phyloP scores from a whole-genome alignment of 768 basidiomycete species.

The Podaxis sp. region DNA sequence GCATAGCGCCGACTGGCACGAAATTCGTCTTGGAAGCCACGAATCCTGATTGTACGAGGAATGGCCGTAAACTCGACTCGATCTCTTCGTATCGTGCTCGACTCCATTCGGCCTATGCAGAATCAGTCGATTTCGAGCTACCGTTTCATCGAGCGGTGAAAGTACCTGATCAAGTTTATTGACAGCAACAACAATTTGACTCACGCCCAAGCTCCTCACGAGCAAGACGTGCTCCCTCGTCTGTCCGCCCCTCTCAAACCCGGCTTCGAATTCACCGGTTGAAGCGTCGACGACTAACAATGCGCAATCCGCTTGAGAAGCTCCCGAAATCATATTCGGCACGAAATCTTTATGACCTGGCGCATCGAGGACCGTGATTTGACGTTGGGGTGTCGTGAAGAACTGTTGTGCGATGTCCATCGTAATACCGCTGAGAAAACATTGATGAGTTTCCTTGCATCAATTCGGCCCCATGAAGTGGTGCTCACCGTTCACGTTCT shows the following conservation, averaged over 20 bases:
- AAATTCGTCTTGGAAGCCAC: slow-evolving; percentile 75
- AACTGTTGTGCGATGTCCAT: slow-evolving; percentile 94
- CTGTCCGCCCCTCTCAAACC: slow-evolving; percentile 92
- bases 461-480: neutral
- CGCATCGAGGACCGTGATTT: slow-evolving; percentile 93
- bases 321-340: slow-evolving; percentile 99
- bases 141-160: neutral
- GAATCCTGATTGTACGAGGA: slow-evolving; percentile 89
- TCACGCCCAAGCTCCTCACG: slow-evolving; percentile 88
- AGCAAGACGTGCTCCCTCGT: slow-evolving; percentile 93
- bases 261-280: slow-evolving; percentile 92
- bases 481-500: slow-evolving; percentile 82
- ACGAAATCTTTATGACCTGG: slow-evolving; percentile 98
- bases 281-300: slow-evolving; percentile 90
- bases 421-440: slow-evolving; percentile 78
- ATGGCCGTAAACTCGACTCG: slow-evolving; percentile 66
- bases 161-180: slow-evolving; percentile 93
- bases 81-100: slow-evolving; percentile 86
- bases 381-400: slow-evolving; percentile 68
- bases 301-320: slow-evolving; percentile 94
- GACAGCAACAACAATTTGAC: slow-evolving; percentile 87
- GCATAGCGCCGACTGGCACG: slow-evolving; percentile 87
- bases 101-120: slow-evolving; percentile 80
- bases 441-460: neutral
- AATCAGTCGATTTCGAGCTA: neutral